Evolutionary conservation across 169 alveolate species (phyloP), one percentile per base, ranked within the genome.

Genomic region (Plasmodium blacklocki): DNA sequence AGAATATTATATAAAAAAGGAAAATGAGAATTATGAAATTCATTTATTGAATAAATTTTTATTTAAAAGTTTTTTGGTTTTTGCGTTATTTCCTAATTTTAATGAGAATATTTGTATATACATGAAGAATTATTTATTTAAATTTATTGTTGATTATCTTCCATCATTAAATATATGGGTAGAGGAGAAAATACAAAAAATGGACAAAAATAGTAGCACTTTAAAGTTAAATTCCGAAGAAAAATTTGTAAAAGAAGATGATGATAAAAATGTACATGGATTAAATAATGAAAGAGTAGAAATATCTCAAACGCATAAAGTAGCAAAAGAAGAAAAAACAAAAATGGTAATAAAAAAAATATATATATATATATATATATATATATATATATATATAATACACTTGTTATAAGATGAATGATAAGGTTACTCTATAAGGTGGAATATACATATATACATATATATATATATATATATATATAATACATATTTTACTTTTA

Each of bases 11-110:
- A 21, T 18, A 74, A 39, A 23, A 56, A 66, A 63, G 19, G 68
- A 66, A 52, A 80, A 29, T 47, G 43, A 32, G 14, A 56, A 52
- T 29, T 67, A 80, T 71, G 83, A 80, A 80, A 80, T 39, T 52
- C n/a, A n/a, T 80, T 72, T 67, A 11, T 47, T 66, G 8, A 80
- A 80, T 39, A 80, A 67, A 58, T 26, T 80, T 23, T 14, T 80
- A 67, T 80, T 80, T 68, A 80, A 60, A 52, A 67, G 4, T 67
- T 67, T 80, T 18, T 68, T 52, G 52, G 11, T 71, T 4, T 71
- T 80, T 47, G 56, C 66, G 8, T 39, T 26, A 80, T 32, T 80
- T 6, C 90, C 90, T 43, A n/a, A 80, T 60, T 80, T 80, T 80
- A 54, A 80, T 59, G 80, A 80, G 67, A 54, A 80, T 80, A n/a